phyloP scores from a whole-genome alignment of 176 grass and related monocot species.

The Carex kokanica region DNA sequence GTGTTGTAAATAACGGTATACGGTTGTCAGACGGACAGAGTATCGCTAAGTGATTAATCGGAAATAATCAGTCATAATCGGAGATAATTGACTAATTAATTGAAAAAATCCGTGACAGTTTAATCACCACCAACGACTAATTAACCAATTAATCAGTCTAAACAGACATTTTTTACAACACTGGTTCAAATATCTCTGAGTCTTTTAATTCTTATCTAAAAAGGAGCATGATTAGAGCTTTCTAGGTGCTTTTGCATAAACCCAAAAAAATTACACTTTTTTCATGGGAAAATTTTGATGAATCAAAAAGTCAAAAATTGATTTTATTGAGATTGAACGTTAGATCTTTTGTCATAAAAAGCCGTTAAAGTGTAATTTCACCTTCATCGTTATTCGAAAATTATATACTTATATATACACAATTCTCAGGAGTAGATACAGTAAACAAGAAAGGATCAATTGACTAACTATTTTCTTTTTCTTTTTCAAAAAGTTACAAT shows the following conservation, averaged over 20 bases:
- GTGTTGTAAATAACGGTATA: too few species aligned
- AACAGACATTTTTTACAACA: too few species aligned
- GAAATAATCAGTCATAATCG: too few species aligned
- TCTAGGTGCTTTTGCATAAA: neutral
- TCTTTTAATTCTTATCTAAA: conserved; percentile 10
- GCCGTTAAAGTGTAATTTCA: conserved; percentile 1
- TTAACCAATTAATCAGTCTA: too few species aligned
- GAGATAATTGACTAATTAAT: too few species aligned
- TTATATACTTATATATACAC: neutral
- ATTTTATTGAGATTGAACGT: conserved; percentile 3
- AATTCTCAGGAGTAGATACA: neutral
- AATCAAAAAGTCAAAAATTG: neutral
- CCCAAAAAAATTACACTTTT: neutral
- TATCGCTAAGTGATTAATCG: too few species aligned
- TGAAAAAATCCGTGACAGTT: too few species aligned
- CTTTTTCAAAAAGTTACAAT: too few species aligned
- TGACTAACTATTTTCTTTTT: too few species aligned
- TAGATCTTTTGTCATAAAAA: neutral
- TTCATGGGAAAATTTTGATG: neutral
- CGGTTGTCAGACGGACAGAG: too few species aligned
- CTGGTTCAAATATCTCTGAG: neutral
- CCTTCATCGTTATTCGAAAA: neutral
- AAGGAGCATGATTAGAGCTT: neutral
- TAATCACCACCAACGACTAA: too few species aligned
- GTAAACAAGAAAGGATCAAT: too few species aligned